Evolutionary conservation across 805 yeast species (phyloP).

Genomic region (Cyberlindnera galapagoensis): DNA sequence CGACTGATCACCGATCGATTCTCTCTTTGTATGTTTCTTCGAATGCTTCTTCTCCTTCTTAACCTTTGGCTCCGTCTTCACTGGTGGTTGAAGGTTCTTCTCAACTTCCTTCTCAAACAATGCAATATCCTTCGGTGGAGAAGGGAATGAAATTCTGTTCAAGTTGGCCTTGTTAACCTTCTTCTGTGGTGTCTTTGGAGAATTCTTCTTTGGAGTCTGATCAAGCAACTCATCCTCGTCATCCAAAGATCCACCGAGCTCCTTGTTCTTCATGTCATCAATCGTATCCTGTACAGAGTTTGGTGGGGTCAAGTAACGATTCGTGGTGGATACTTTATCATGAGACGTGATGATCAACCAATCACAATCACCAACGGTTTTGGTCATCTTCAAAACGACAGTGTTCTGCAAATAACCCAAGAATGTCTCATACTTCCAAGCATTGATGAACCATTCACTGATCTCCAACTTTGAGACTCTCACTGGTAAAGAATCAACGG

Average conservation of each 20-base stretch:
- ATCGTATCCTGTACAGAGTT: constrained; percentile 14
- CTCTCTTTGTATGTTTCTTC: constrained; percentile 1
- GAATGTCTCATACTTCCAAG: constrained; percentile 35
- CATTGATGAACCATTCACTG: constrained; percentile 33
- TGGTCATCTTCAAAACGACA: constrained; percentile 29
- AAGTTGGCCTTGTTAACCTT: constrained; percentile 9
- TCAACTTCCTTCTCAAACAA: constrained; percentile 12
- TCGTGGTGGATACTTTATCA: constrained; percentile 23
- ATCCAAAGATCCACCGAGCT: constrained; percentile 11
- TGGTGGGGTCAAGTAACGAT: constrained; percentile 24
- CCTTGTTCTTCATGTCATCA: constrained; percentile 14
- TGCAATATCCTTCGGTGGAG: constrained; percentile 16
- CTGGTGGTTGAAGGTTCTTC: constrained; percentile 1
- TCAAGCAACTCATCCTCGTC: too few species aligned
- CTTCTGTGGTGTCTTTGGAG: constrained; percentile 5
- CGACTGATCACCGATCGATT: constrained; percentile 1
- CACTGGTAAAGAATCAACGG: constrained; percentile 22
- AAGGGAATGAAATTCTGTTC: constrained; percentile 20
- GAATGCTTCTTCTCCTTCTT: constrained; percentile 1
- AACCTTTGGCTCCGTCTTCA: constrained; percentile 1
- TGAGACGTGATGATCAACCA: constrained; percentile 32
- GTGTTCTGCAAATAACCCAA: constrained; percentile 29
- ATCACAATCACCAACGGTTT: constrained; percentile 33
- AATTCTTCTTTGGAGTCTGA: constrained; percentile 1
- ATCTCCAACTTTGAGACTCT: constrained; percentile 31